Base-by-base conservation (phyloP, 371 early-diverging fungal species). In the Apophysomyces ossiformis region DNA sequence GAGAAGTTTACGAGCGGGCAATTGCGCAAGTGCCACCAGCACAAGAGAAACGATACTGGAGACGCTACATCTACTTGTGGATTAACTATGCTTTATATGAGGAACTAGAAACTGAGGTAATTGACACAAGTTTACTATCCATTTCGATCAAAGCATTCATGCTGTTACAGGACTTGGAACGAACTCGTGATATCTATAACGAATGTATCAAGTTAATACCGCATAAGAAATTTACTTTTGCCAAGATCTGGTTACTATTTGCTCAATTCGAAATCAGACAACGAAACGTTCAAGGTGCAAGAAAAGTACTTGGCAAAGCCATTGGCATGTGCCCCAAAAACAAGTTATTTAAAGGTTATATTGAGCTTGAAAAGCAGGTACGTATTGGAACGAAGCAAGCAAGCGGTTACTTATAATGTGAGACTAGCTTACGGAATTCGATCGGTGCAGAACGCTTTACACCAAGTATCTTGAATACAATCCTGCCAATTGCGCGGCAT, bases 31-130 rank as follows among this genome's bases (percentile, higher is more conserved):
- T 91, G 4, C 99, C 98, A 2, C 89, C 90, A 5, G 89, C 89
- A 4, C 79, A 85, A 18, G 98, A 97, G 64, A 99, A 99, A 79
- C 82, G 93, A 58, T 90, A 90, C 44, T 99, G 99, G 99, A 76
- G 96, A 69, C 85, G 98, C 18, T 99, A 98, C 71, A 94, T 98
- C 26, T 99, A 96, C 75, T 69, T 99, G n/a, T 99, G 99, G 99
- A 89, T 99, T 41, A 91, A 93, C 68, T 99, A 98, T 70, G 98
- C 97, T 0, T 84, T 96, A 8, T 99, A 91, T 77, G 98, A 98
- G 75, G 99, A 99, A 69, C 74, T 89, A 39, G 88, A 85, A n/a
- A 89, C 88, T 9, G 87, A 89, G 81, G 90, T 87, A 78, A 8
- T 7, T n/a, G 13, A 15, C 4, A 18, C 46, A 16, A 2, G 7